Evolutionary conservation across 208 protist species (phyloP).

Genomic region (Wallacemonas collosoma): DNA sequence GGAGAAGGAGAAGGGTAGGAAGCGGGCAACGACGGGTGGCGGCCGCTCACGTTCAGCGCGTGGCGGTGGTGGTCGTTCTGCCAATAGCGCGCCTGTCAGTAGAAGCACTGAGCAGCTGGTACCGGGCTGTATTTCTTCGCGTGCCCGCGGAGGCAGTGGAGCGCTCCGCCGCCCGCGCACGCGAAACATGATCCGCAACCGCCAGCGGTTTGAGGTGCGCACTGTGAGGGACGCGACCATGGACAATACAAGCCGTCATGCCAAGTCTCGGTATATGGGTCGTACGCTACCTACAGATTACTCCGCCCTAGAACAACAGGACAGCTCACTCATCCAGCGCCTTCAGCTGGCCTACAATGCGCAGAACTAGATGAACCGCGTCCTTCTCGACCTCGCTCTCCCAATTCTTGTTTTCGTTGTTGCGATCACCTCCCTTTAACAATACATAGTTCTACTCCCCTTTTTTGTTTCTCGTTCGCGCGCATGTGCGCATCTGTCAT

Average conservation of each 20-base stretch:
- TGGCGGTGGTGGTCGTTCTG: neutral
- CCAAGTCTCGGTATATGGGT: slow-evolving; percentile 9
- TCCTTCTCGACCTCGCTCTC: neutral
- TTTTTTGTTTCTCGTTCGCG: neutral
- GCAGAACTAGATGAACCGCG: neutral
- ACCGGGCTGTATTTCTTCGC: slow-evolving; percentile 18
- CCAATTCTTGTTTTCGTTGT: slow-evolving; percentile 15
- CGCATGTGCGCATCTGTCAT: neutral
- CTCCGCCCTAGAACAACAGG: slow-evolving; percentile 29
- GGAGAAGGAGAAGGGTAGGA: slow-evolving; percentile 2
- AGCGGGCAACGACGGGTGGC: neutral
- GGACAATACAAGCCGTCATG: slow-evolving; percentile 1
- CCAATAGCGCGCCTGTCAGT: too few species aligned
- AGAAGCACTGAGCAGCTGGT: neutral
- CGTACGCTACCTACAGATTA: neutral
- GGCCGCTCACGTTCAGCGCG: neutral
- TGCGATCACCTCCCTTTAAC: neutral
- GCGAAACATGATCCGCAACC: neutral
- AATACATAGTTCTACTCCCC: neutral
- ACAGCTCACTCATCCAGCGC: slow-evolving; percentile 42
- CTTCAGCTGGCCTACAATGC: slow-evolving; percentile 24
- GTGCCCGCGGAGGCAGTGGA: slow-evolving; percentile 1
- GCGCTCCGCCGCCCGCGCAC: neutral
- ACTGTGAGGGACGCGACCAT: slow-evolving; percentile 7
- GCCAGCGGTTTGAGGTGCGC: slow-evolving; percentile 13